Percentiles rank a stretch among this genome's conserved stretches.
These are phyloP conservation scores for Leishmania braziliensis DNA, from an alignment of 208 protist species.

Conservation along the genomic window DNA sequence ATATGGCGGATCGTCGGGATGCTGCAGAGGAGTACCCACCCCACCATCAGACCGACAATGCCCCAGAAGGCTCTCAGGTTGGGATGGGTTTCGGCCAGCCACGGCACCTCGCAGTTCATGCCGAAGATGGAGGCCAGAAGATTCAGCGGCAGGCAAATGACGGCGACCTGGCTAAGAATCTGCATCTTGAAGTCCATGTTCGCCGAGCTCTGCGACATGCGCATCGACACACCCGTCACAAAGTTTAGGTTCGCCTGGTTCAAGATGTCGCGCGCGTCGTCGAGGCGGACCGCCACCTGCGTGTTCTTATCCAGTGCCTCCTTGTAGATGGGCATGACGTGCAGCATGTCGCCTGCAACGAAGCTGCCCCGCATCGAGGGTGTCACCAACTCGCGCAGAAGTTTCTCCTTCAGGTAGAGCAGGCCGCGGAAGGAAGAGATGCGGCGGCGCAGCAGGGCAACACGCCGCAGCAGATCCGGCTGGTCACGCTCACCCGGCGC, in stretches of 20 bases:
- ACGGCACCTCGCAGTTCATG: constrained; percentile 92
- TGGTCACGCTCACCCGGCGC: constrained; percentile 80
- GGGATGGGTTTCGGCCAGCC: constrained; percentile 51
- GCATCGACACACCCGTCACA: constrained; percentile 82
- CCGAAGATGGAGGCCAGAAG: constrained; percentile 86
- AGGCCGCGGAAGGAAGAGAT: constrained; percentile 58
- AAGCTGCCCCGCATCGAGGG: constrained; percentile 78
- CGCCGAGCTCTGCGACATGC: constrained; percentile 85
- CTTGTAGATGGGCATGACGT: constrained; percentile 45
- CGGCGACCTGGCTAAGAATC: constrained; percentile 75
- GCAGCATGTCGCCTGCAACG: constrained; percentile 37
- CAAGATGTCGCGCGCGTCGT: constrained; percentile 77
- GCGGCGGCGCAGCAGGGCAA: constrained; percentile 75
- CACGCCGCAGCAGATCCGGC: constrained; percentile 78
- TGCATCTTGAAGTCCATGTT: constrained; percentile 86
- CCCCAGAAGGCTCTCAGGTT: constrained; percentile 65
- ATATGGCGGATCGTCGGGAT: constrained; percentile 53
- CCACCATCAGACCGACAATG: constrained; percentile 64
- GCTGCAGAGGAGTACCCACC: constrained; percentile 63
- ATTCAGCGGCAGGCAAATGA: constrained; percentile 86
- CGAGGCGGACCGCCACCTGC: constrained; percentile 71
- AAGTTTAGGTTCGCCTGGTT: constrained; percentile 90
- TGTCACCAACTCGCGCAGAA: constrained; percentile 69
- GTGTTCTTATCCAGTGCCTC: constrained; percentile 65
- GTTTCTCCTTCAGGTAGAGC: constrained; percentile 80